Conservation (phyloP, 495 filamentous ascomycete genomes). For the Chaetomidium leptoderma region DNA sequence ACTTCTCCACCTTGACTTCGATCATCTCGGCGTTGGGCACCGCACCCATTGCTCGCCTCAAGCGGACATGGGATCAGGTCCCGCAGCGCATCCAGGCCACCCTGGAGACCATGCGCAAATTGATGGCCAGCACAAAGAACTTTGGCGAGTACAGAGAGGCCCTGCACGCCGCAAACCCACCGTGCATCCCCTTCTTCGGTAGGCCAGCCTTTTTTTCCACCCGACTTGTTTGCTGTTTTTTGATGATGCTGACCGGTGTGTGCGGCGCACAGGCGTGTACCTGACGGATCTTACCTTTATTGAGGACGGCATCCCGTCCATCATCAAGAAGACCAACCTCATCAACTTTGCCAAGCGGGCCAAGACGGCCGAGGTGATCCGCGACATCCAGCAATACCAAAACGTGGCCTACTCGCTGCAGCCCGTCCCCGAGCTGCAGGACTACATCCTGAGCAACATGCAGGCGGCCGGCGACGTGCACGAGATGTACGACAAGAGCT, state of each 20-base stretch:
- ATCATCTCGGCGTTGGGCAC: constrained; percentile 95
- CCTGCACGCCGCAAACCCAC: constrained; percentile 85
- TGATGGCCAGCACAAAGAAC: constrained; percentile 98
- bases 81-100: constrained; percentile 73
- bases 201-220: constrained; percentile 32
- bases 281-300: constrained; percentile 98
- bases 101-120: constrained; percentile 82
- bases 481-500: constrained; percentile 96
- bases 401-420: constrained; percentile 89
- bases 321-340: constrained; percentile 88
- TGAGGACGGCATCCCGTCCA: constrained; percentile 93
- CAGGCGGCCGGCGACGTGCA: constrained; percentile 86
- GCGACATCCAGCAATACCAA: constrained; percentile 97
- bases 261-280: constrained; percentile 83
- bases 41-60: constrained; percentile 88
- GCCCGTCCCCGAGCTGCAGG: constrained; percentile 85
- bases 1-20: constrained; percentile 96
- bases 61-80: constrained; percentile 91
- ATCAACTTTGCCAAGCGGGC: constrained; percentile 98
- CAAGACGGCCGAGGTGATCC: constrained; percentile 96
- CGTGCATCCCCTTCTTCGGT: constrained; percentile 99
- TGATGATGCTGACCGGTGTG: constrained; percentile 7
- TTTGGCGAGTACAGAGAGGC: constrained; percentile 95
- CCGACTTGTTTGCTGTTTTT: constrained; percentile 14
- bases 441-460: constrained; percentile 95